phyloP scores from a whole-genome alignment of 176 grass and related monocot species.

The Rhynchospora breviuscula region DNA sequence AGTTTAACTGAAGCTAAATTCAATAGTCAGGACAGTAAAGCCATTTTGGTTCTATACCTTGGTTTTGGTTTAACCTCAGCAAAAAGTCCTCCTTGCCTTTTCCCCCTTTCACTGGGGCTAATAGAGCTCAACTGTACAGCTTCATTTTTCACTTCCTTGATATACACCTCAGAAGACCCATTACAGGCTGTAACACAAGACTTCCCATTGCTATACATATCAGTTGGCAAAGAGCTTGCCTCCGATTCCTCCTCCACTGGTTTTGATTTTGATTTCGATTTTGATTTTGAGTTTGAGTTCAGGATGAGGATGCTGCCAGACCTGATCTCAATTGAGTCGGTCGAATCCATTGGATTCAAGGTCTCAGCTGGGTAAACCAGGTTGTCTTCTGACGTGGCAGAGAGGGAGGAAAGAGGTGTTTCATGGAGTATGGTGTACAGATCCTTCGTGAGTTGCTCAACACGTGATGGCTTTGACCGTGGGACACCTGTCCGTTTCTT shows the following conservation, averaged over 20 bases:
- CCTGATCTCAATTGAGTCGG: slow-evolving; percentile 73
- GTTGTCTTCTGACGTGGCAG: slow-evolving; percentile 66
- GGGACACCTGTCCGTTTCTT: slow-evolving; percentile 62
- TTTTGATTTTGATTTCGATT: slow-evolving; percentile 26
- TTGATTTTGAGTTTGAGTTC: slow-evolving; percentile 39
- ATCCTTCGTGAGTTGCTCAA: slow-evolving; percentile 83
- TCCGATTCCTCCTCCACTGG: slow-evolving; percentile 81
- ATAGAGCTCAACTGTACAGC: neutral
- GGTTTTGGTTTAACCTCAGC: slow-evolving; percentile 12
- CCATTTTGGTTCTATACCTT: slow-evolving; percentile 10
- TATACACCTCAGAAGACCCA: neutral
- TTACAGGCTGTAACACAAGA: neutral
- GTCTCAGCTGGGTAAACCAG: slow-evolving; percentile 67
- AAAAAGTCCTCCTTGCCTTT: neutral
- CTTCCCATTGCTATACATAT: slow-evolving; percentile 23
- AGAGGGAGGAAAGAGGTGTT: slow-evolving; percentile 44
- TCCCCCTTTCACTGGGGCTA: neutral
- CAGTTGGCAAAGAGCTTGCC: slow-evolving; percentile 74
- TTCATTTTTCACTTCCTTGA: neutral
- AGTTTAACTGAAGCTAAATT: neutral
- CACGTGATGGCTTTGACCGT: slow-evolving; percentile 45
- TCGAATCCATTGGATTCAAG: slow-evolving; percentile 37
- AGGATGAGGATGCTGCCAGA: slow-evolving; percentile 83
- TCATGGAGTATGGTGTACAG: slow-evolving; percentile 79
- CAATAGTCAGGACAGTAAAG: neutral